These are phyloP conservation scores for Marasmius oreades DNA, from an alignment of 1,284 basidiomycete genomes.

Conservation along the genomic window DNA sequence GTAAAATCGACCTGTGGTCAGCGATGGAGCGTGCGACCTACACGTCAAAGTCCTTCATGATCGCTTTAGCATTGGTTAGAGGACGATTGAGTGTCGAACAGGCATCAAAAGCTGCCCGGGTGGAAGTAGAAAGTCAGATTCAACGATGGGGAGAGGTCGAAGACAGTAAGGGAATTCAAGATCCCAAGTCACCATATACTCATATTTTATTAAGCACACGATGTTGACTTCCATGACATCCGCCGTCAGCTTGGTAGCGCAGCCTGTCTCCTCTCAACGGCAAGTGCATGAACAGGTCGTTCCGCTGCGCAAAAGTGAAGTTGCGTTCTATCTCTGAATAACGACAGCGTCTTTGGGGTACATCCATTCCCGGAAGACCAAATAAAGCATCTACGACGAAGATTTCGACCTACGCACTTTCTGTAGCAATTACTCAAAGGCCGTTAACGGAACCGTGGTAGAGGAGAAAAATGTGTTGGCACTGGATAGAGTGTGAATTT, in stretches of 20 bases:
- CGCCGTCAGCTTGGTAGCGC: slow-evolving; percentile 85
- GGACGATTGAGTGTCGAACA: slow-evolving; percentile 77
- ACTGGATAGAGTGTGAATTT: slow-evolving; percentile 21
- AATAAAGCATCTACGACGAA: background rate
- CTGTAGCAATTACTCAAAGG: background rate
- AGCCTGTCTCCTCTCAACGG: slow-evolving; percentile 37
- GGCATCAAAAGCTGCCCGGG: slow-evolving; percentile 83
- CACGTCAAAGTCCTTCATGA: slow-evolving; percentile 89
- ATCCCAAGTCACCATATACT: slow-evolving; percentile 4
- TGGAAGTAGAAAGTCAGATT: slow-evolving; percentile 95
- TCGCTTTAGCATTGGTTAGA: slow-evolving; percentile 82
- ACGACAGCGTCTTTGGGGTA: background rate
- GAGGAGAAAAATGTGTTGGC: background rate
- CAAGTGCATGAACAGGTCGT: slow-evolving; percentile 17
- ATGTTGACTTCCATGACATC: slow-evolving; percentile 95
- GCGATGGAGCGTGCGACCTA: slow-evolving; percentile 93
- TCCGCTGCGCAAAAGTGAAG: background rate
- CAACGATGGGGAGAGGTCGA: slow-evolving; percentile 98
- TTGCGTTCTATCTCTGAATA: background rate
- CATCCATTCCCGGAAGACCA: background rate
- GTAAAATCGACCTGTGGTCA: slow-evolving; percentile 26
- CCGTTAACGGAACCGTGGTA: background rate
- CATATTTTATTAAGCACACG: slow-evolving; percentile 63
- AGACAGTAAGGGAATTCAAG: slow-evolving; percentile 71
- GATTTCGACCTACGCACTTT: too few species aligned